These are phyloP conservation scores for Grigorovia transvaalensis DNA, from an alignment of 805 yeast species.

Conservation along the genomic window DNA sequence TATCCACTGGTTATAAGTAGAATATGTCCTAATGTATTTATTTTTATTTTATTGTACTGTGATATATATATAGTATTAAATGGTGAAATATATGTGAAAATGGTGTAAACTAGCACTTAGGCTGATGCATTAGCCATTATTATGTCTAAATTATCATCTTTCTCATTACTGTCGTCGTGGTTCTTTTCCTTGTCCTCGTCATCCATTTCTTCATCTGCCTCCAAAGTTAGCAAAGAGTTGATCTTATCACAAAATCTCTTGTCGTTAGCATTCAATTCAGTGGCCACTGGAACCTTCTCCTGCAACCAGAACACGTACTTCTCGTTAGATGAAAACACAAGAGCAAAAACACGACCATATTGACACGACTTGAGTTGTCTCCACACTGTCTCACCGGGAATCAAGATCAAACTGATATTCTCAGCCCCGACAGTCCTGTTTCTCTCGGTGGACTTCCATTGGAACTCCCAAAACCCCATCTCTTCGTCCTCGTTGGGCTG, in stretches of 20 bases:
- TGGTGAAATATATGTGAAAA: too few species aligned
- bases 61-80: slow-evolving; percentile 1
- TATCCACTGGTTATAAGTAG: slow-evolving; percentile 41
- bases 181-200: slow-evolving; percentile 12
- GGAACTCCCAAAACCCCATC: slow-evolving; percentile 26
- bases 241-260: slow-evolving; percentile 40
- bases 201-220: slow-evolving; percentile 13
- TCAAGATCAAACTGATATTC: slow-evolving; percentile 44
- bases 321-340: slow-evolving; percentile 59
- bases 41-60: not conserved
- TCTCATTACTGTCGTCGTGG: slow-evolving; percentile 1
- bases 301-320: slow-evolving; percentile 61
- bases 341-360: slow-evolving; percentile 66
- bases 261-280: slow-evolving; percentile 50
- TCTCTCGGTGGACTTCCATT: slow-evolving; percentile 25
- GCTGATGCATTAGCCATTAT: slow-evolving; percentile 4
- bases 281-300: slow-evolving; percentile 47
- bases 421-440: slow-evolving; percentile 18
- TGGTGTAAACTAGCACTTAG: not conserved
- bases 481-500: slow-evolving; percentile 25
- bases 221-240: slow-evolving; percentile 36
- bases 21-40: not conserved
- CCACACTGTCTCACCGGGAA: slow-evolving; percentile 81
- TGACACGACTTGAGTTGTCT: slow-evolving; percentile 55
- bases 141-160: slow-evolving; percentile 8